A percentile compares a stretch with the other conserved stretches of the same genome.
These are phyloP conservation scores for Wickerhamiella galacta DNA, from an alignment of 805 yeast genomes.

Conservation along the genomic window DNA sequence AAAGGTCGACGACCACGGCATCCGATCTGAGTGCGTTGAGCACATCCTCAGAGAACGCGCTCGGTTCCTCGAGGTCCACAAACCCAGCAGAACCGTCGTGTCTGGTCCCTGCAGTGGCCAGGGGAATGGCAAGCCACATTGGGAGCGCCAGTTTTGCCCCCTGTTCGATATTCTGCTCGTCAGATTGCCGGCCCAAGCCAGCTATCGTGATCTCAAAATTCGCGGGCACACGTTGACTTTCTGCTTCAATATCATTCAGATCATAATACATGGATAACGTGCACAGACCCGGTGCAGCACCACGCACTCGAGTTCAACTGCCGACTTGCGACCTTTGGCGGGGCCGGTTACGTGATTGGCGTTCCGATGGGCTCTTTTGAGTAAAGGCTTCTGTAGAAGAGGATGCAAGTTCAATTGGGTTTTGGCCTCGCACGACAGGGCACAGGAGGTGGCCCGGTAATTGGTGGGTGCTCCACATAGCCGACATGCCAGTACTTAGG, in stretches of 20 bases:
- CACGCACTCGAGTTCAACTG: too few relatives aligned
- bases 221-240: constrained; percentile 49
- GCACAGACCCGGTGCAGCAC: too few relatives aligned
- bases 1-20: constrained; percentile 48
- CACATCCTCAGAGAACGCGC: constrained; percentile 44
- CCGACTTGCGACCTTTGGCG: too few relatives aligned
- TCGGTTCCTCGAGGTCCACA: constrained; percentile 55
- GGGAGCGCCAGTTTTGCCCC: constrained; percentile 32
- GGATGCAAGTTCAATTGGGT: constrained; percentile 5
- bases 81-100: constrained; percentile 30
- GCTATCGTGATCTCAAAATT: constrained; percentile 64
- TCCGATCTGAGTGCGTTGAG: constrained; percentile 70
- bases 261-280: constrained; percentile 18
- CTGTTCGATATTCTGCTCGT: constrained; percentile 42
- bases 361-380: too few relatives aligned
- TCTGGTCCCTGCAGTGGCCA: constrained; percentile 36
- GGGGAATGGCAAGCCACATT: constrained; percentile 69
- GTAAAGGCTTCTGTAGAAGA: too few relatives aligned
- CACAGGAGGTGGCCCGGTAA: constrained; percentile 34
- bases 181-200: constrained; percentile 60
- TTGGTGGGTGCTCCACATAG: constrained; percentile 29
- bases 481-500: constrained; percentile 50
- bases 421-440: constrained; percentile 25
- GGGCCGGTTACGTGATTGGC: too few relatives aligned
- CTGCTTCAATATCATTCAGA: constrained; percentile 23